Percentiles rank a stretch among this genome's conserved stretches.
Evolutionary conservation across 371 early-diverging fungal genomes (phyloP).

Genomic region (Apophysomyces variabilis): DNA sequence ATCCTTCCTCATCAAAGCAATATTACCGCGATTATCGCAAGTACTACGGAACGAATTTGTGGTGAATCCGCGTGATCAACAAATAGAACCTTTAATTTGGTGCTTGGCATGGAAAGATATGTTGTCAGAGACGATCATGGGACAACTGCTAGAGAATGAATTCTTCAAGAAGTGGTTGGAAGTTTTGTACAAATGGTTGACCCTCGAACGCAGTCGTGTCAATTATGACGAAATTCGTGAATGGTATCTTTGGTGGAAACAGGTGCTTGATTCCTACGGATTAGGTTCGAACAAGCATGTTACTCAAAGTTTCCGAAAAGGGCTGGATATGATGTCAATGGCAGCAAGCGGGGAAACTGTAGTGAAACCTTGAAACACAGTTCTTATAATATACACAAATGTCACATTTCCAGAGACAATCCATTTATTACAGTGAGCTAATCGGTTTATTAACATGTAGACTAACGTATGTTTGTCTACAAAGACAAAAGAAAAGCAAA

Average conservation of each 20-base stretch:
- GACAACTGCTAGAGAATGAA: slow-evolving; percentile 73
- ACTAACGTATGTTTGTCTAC: too few species aligned
- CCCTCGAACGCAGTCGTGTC: slow-evolving; percentile 45
- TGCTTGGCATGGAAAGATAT: slow-evolving; percentile 70
- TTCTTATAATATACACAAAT: background rate
- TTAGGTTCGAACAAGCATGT: slow-evolving; percentile 48
- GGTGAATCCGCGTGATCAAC: slow-evolving; percentile 80
- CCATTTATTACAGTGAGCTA: too few species aligned
- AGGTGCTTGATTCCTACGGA: slow-evolving; percentile 55
- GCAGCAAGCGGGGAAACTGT: slow-evolving; percentile 27
- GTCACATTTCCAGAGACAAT: too few species aligned
- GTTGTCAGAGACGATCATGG: slow-evolving; percentile 57
- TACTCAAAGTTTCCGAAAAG: slow-evolving; percentile 63
- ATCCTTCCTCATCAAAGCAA: slow-evolving; percentile 56
- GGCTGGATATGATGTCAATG: slow-evolving; percentile 73
- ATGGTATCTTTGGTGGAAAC: slow-evolving; percentile 81
- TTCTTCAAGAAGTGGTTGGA: slow-evolving; percentile 79
- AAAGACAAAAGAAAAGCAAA: too few species aligned
- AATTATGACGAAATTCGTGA: slow-evolving; percentile 64
- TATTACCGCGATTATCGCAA: slow-evolving; percentile 74
- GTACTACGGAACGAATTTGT: slow-evolving; percentile 66
- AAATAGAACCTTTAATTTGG: slow-evolving; percentile 60
- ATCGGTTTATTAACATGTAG: too few species aligned
- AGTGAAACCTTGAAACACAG: slow-evolving; percentile 9
- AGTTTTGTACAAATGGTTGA: slow-evolving; percentile 72